Conservation (phyloP, 139 green algal species). For the Choricystis sp. region DNA sequence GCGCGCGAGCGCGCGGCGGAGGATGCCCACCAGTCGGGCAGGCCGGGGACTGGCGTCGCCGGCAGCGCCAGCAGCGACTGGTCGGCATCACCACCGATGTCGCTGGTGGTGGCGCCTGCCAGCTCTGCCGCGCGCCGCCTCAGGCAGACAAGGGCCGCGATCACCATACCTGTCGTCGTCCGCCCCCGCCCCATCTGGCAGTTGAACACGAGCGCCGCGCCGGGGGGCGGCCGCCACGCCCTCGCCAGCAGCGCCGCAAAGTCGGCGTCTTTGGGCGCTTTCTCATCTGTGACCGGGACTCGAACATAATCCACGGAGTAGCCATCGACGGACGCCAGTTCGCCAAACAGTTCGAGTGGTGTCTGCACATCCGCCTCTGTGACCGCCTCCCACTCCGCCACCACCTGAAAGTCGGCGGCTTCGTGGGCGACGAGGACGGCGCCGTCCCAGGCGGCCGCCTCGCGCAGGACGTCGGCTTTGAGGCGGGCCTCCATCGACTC, state of each 20-base stretch:
- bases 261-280: slow-evolving; percentile 73
- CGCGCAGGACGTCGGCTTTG: slow-evolving; percentile 56
- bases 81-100: too few species aligned
- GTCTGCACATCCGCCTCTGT: slow-evolving; percentile 76
- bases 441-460: slow-evolving; percentile 41
- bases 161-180: slow-evolving; percentile 88
- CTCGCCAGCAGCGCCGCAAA: slow-evolving; percentile 39
- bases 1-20: not conserved
- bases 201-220: slow-evolving; percentile 81
- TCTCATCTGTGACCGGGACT: slow-evolving; percentile 89
- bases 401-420: slow-evolving; percentile 62
- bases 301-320: slow-evolving; percentile 76
- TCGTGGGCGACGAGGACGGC: slow-evolving; percentile 77
- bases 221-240: slow-evolving; percentile 33
- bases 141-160: slow-evolving; percentile 66
- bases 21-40: slow-evolving; percentile 29
- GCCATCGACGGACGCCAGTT: slow-evolving; percentile 29
- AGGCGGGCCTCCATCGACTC: slow-evolving; percentile 85
- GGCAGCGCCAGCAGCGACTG: slow-evolving; percentile 8
- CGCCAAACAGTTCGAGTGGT: slow-evolving; percentile 62
- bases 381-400: slow-evolving; percentile 61
- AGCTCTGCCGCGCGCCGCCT: slow-evolving; percentile 13
- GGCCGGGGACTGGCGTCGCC: slow-evolving; percentile 3
- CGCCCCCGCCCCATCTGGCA: slow-evolving; percentile 90
- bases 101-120: too few species aligned